Evolutionary conservation across 192 early-diverging fungal species (phyloP).

Genomic region (Mycoemilia scoparia): DNA sequence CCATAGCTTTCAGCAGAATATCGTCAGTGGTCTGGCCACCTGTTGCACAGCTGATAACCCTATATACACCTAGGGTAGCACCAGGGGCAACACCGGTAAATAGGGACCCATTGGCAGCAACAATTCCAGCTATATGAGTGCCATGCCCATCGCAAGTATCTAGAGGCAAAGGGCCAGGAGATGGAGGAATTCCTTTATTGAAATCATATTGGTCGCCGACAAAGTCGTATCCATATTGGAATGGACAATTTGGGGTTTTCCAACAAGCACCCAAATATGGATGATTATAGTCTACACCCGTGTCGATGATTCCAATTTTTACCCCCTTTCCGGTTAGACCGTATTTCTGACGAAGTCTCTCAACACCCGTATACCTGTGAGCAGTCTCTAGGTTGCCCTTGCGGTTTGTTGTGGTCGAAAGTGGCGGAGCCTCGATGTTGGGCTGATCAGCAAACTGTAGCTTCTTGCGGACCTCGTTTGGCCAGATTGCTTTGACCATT

Average conservation of each 20-base stretch:
- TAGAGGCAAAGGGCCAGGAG: conserved; percentile 33
- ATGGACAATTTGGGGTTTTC: conserved; percentile 36
- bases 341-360: conserved; percentile 28
- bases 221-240: conserved; percentile 42
- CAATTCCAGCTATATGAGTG: conserved; percentile 50
- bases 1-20: conserved; percentile 58
- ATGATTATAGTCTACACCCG: conserved; percentile 30
- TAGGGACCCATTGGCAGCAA: conserved; percentile 44
- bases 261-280: conserved; percentile 29
- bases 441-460: neutral
- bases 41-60: conserved; percentile 65
- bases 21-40: conserved; percentile 41
- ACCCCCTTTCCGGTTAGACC: conserved; percentile 41
- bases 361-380: conserved; percentile 38
- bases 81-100: conserved; percentile 68
- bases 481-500: conserved; percentile 20
- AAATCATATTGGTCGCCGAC: conserved; percentile 34
- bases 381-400: conserved; percentile 26
- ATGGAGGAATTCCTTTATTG: conserved; percentile 11
- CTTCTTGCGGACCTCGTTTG: conserved; percentile 17
- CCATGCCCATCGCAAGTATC: conserved; percentile 46
- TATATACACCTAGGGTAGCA: conserved; percentile 58
- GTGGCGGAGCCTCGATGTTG: conserved; percentile 1
- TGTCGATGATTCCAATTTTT: conserved; percentile 29
- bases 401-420: conserved; percentile 16